Base-by-base conservation (phyloP, 2,329 filamentous ascomycete species). In the Monosporascus sp. region DNA sequence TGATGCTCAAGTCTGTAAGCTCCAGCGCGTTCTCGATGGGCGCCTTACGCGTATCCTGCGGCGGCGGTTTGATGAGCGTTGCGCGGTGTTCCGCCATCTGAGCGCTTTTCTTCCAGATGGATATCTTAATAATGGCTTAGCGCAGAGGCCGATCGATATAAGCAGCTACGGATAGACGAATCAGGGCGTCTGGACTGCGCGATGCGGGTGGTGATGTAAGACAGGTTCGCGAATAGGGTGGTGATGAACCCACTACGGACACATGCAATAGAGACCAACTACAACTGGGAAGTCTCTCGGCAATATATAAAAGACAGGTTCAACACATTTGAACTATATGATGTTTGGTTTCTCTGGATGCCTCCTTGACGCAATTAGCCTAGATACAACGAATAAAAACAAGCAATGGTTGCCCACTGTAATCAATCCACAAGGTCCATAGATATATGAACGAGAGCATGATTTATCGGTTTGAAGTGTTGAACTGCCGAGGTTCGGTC, bases 21-120 rank as follows among this genome's bases (percentile, higher is more conserved):
- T 96, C 91, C 52, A 97, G 81, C 48, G 89, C 86, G 72, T 95
- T 93, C 74, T 97, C 93, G 58, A 97, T 95, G 15, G 84, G 79
- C 26, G 91, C 86, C 71, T 89, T 89, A 65, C 80, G 79, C 46
- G 82, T 74, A 67, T 96, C 86, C 35, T 84, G 72, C 50, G 87
- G 85, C 58, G 89, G 91, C 49, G 90, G 87, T 64, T 84, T 82
- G 59, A 96, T 84, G 51, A 95, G 79, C 0, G 88, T 91, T 31
- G 64, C 56, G 48, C 62, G 61, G 35, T 53, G 51, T 37, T 61
- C 57, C n/a, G 61, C 58, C 70, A 72, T 72, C 51, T 55, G 52
- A 17, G 35, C 31, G 35, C 28, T 46, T 22, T 28, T 40, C 18
- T 20, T 38, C 28, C 26, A 20, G 11, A 9, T 43, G 3, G 40